These are phyloP conservation scores for Bacterosira constricta DNA, from an alignment of 108 stramenopile genomes.

Conservation along the genomic window DNA sequence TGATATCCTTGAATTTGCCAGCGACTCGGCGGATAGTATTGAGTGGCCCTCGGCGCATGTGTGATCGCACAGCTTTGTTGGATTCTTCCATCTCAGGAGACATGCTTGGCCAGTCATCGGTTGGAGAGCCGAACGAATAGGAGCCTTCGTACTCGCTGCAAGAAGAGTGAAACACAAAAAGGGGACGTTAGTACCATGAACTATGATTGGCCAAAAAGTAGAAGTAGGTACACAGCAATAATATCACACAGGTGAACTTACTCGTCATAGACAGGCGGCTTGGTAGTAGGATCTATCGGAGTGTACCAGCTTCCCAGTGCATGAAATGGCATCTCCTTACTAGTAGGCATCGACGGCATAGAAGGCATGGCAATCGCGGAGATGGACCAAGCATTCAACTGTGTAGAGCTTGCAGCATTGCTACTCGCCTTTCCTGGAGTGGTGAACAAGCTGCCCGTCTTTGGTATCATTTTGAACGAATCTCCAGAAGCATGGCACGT, in stretches of 20 bases:
- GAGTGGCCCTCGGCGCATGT: constrained; percentile 42
- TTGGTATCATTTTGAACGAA: constrained; percentile 20
- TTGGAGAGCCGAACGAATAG: constrained; percentile 47
- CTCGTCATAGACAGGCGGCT: constrained; percentile 55
- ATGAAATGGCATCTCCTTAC: constrained; percentile 45
- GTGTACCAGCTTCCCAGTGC: constrained; percentile 47
- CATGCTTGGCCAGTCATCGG: constrained; percentile 53
- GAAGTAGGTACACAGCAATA: neutral
- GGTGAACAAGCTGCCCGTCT: constrained; percentile 7
- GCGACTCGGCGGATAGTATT: constrained; percentile 44
- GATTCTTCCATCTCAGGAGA: constrained; percentile 6
- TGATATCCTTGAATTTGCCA: constrained; percentile 25
- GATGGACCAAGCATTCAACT: constrained; percentile 43
- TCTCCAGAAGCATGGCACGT: constrained; percentile 20
- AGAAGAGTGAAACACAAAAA: neutral
- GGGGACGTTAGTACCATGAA: neutral
- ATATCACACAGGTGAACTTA: constrained; percentile 15
- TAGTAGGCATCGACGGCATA: constrained; percentile 35
- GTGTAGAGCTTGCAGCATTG: constrained; percentile 22
- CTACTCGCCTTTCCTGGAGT: neutral
- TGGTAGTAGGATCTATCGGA: constrained; percentile 48
- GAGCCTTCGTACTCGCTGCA: constrained; percentile 39
- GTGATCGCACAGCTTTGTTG: constrained; percentile 7
- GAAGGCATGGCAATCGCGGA: constrained; percentile 32
- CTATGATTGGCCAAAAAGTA: neutral